Evolutionary conservation across 257 asterid genomes (phyloP), one percentile per base, ranked within the genome.

Genomic region (Echites panduratus): DNA sequence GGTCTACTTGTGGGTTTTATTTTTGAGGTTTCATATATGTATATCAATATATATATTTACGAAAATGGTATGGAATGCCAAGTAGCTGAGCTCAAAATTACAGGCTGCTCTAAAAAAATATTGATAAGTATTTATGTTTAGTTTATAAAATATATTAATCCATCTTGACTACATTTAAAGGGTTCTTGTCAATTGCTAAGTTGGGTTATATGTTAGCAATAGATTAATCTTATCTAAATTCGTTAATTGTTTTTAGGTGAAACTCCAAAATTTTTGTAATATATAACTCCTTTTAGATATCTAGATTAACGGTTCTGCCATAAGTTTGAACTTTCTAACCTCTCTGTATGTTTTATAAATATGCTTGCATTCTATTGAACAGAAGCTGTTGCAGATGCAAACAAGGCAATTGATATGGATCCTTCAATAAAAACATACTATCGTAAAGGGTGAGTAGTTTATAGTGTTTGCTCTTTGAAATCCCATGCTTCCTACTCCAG

Each of bases 301-400:
- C 45, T 62, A 2, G 24, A 50, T 50, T 49, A 38, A 41, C 24
- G 14, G 2, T 57, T 72, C 27, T 22, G 17, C 2, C 59, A 53
- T 19, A 53, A 19, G 13, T 20, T 9, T 3, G 11, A 19, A 53
- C 27, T 6, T 20, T 53, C 59, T 53, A 20, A 20, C 4, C 6
- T 53, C 4, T 53, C 7, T 20, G 27, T 53, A 53, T 2, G 5
- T 53, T 53, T 22, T 53, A n/a, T 53, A 20, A 32, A 22, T 53
- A 6, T 22, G 10, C 5, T 38, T 44, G 32, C 48, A 2, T 56
- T 75, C 69, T 52, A 57, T 35, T 70, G 81, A 76, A 79, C 89
- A 94, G 97, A 88, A 64, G 97, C 99, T 72, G 93, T 91, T 78
- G 87, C 94, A 72, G 99, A 94, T 86, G 96, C 96, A 1, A 91